phyloP scores from a whole-genome alignment of 1,139 yeast species.

The Barnettozyma hawaiiensis region DNA sequence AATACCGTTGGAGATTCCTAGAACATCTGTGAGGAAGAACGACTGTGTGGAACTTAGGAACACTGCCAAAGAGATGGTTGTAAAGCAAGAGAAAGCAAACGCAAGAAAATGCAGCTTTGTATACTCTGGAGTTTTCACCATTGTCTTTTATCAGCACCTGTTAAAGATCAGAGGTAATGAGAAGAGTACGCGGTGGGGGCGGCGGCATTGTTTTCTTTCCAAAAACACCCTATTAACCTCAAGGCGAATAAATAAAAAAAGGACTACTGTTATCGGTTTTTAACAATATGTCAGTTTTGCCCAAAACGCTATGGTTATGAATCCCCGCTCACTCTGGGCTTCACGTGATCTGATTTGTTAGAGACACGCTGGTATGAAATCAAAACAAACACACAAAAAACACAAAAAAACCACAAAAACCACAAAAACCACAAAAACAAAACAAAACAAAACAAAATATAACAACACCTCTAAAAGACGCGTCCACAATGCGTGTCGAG shows the following conservation, averaged over 20 bases:
- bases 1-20: conserved; percentile 41
- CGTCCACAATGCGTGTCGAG: conserved; percentile 70
- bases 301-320: background rate
- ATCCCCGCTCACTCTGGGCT: background rate
- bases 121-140: conserved; percentile 9
- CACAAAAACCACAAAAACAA: conserved; percentile 7
- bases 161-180: no score
- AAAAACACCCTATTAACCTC: no score
- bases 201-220: background rate
- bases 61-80: conserved; percentile 57
- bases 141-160: no score
- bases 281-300: background rate
- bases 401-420: conserved; percentile 8
- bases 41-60: conserved; percentile 66
- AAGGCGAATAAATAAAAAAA: no score
- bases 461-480: background rate
- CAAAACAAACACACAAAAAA: conserved; percentile 8
- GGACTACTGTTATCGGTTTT: background rate
- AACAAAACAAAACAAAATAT: conserved; percentile 5
- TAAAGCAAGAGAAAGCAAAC: conserved; percentile 35
- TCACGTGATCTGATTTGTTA: background rate
- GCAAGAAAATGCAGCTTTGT: conserved; percentile 24
- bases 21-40: conserved; percentile 52
- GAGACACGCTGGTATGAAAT: background rate
- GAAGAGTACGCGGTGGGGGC: background rate